Percentiles rank a stretch among this genome's conserved stretches.
These are phyloP conservation scores for Emericellopsis cladophorae DNA, from an alignment of 2,329 filamentous ascomycete genomes.

Conservation along the genomic window DNA sequence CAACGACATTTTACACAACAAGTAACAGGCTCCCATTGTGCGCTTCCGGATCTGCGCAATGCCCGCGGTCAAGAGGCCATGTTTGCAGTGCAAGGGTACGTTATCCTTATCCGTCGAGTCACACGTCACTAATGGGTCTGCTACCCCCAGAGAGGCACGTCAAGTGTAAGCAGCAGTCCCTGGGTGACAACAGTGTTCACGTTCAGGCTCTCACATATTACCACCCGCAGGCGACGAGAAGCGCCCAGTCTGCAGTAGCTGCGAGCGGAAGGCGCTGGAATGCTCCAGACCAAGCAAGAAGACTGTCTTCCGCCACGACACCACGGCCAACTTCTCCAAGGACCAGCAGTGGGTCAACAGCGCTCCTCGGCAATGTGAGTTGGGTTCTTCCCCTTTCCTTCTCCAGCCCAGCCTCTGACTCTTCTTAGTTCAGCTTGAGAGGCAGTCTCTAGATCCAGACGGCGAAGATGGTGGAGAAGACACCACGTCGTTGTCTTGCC, in stretches of 20 bases:
- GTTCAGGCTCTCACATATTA: not conserved
- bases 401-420: not conserved
- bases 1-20: too few species aligned
- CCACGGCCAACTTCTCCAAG: slow-evolving; percentile 16
- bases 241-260: slow-evolving; percentile 21
- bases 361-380: slow-evolving; percentile 7
- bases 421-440: not conserved
- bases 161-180: slow-evolving; percentile 8
- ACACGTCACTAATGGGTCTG: not conserved
- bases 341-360: slow-evolving; percentile 24
- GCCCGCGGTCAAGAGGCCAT: slow-evolving; percentile 7
- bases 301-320: slow-evolving; percentile 23
- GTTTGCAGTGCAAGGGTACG: slow-evolving; percentile 11
- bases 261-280: slow-evolving; percentile 16
- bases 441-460: not conserved
- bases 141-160: slow-evolving; percentile 10
- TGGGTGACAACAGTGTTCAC: not conserved
- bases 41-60: too few species aligned
- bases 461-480: too few species aligned
- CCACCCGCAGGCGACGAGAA: slow-evolving; percentile 19
- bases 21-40: too few species aligned
- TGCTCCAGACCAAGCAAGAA: slow-evolving; percentile 19
- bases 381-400: not conserved
- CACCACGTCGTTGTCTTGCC: too few species aligned
- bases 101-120: slow-evolving; percentile 1